These are phyloP conservation scores for Papiliotrema fonsecae DNA, from an alignment of 1,284 basidiomycete species.

Conservation along the genomic window DNA sequence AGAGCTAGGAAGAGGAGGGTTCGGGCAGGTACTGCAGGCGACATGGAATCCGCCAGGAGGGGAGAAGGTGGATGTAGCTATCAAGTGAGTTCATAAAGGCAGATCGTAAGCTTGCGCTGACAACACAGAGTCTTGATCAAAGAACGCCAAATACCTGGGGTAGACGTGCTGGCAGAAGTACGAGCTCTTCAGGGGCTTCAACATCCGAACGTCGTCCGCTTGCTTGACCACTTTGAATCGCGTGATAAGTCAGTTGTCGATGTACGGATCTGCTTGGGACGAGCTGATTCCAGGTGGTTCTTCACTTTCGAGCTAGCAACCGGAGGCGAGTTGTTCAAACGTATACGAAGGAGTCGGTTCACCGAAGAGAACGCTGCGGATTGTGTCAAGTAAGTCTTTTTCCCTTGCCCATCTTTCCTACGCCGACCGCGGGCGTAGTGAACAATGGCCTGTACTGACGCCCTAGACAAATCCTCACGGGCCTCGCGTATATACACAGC, in stretches of 20 bases:
- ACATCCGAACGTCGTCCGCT: slow-evolving; percentile 79
- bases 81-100: slow-evolving; percentile 47
- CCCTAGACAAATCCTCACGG: slow-evolving; percentile 58
- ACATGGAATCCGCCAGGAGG: slow-evolving; percentile 53
- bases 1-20: slow-evolving; percentile 70
- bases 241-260: slow-evolving; percentile 57
- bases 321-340: slow-evolving; percentile 84
- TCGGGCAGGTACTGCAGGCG: slow-evolving; percentile 70
- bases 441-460: background rate
- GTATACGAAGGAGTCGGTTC: slow-evolving; percentile 75
- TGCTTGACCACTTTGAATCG: slow-evolving; percentile 66
- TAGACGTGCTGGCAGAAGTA: slow-evolving; percentile 81
- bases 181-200: slow-evolving; percentile 78
- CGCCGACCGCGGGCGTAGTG: background rate
- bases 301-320: slow-evolving; percentile 84
- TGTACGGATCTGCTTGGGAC: background rate
- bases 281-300: slow-evolving; percentile 57
- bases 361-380: slow-evolving; percentile 78
- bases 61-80: slow-evolving; percentile 67
- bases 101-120: slow-evolving; percentile 1
- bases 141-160: slow-evolving; percentile 68
- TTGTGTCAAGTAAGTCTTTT: slow-evolving; percentile 58
- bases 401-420: background rate
- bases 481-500: slow-evolving; percentile 75
- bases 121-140: slow-evolving; percentile 76